phyloP scores from a whole-genome alignment of 2,329 filamentous ascomycete species.

The Ceratocystis albifundus region DNA sequence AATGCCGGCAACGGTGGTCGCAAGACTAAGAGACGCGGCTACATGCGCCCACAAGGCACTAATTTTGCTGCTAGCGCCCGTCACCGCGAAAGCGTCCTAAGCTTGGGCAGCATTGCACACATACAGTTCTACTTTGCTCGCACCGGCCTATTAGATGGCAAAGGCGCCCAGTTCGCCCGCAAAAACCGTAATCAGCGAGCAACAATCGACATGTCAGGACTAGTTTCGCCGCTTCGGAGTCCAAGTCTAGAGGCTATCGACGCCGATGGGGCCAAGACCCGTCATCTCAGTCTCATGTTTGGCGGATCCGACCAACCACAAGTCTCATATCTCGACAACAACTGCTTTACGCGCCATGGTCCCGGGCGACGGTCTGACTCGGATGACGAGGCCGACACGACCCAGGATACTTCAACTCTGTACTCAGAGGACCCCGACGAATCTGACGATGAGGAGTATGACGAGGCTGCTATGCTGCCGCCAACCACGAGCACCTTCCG shows the following conservation, averaged over 20 bases:
- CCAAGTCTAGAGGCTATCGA: conserved; percentile 31
- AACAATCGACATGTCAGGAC: conserved; percentile 46
- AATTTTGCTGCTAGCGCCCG: conserved; percentile 83
- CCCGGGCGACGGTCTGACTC: conserved; percentile 18
- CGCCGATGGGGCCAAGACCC: conserved; percentile 39
- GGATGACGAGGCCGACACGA: conserved; percentile 25
- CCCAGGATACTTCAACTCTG: conserved; percentile 16
- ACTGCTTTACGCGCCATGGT: background rate
- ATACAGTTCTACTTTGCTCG: conserved; percentile 97
- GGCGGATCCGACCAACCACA: conserved; percentile 34
- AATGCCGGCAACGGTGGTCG: conserved; percentile 4
- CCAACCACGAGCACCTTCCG: conserved; percentile 95
- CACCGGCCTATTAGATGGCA: conserved; percentile 85
- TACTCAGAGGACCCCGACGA: conserved; percentile 27
- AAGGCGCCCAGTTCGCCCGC: conserved; percentile 73
- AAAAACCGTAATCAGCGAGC: conserved; percentile 51
- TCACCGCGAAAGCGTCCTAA: conserved; percentile 89
- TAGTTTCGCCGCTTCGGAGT: conserved; percentile 31
- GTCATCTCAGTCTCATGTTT: conserved; percentile 22
- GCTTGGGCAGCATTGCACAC: conserved; percentile 89
- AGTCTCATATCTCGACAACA: conserved; percentile 24
- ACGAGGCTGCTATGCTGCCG: conserved; percentile 74
- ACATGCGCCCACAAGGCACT: conserved; percentile 75
- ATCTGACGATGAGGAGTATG: conserved; percentile 42
- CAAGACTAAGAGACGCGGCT: conserved; percentile 51